Conservation (phyloP, 2,329 filamentous ascomycete genomes). For the Hypoxylon sp. region DNA sequence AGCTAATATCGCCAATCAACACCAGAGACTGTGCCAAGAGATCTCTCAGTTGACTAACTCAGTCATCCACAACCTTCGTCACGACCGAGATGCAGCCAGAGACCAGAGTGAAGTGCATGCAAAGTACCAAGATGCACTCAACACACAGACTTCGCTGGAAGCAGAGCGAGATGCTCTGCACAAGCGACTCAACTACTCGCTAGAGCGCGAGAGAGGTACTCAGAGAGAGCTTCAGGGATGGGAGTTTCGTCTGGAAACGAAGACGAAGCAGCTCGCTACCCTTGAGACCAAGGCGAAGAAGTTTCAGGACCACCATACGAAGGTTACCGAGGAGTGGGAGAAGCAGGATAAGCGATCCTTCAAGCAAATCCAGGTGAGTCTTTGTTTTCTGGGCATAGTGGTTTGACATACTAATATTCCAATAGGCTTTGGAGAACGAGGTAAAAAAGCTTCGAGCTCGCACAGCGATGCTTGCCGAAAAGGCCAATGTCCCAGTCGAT, state of each 20-base stretch:
- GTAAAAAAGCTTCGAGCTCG: conserved; percentile 34
- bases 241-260: conserved; percentile 21
- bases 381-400: neutral
- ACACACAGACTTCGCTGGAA: conserved; percentile 14
- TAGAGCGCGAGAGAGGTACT: conserved; percentile 32
- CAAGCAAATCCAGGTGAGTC: conserved; percentile 44
- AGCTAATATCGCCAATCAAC: conserved; percentile 23
- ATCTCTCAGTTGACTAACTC: conserved; percentile 40
- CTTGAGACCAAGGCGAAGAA: conserved; percentile 25
- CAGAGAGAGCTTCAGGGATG: conserved; percentile 36
- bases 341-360: conserved; percentile 42
- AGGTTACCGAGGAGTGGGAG: conserved; percentile 34
- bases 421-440: conserved; percentile 43
- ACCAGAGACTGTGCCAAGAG: conserved; percentile 39
- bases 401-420: conserved; percentile 8
- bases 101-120: conserved; percentile 27
- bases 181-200: conserved; percentile 10
- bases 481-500: conserved; percentile 5
- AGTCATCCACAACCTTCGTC: conserved; percentile 23
- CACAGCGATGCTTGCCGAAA: conserved; percentile 31
- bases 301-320: conserved; percentile 42
- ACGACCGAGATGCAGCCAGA: conserved; percentile 37
- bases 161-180: conserved; percentile 19
- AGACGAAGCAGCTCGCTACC: conserved; percentile 24
- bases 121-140: conserved; percentile 21